phyloP scores from a whole-genome alignment of 306 rosid genomes.

The Oemleria cerasiformis region DNA sequence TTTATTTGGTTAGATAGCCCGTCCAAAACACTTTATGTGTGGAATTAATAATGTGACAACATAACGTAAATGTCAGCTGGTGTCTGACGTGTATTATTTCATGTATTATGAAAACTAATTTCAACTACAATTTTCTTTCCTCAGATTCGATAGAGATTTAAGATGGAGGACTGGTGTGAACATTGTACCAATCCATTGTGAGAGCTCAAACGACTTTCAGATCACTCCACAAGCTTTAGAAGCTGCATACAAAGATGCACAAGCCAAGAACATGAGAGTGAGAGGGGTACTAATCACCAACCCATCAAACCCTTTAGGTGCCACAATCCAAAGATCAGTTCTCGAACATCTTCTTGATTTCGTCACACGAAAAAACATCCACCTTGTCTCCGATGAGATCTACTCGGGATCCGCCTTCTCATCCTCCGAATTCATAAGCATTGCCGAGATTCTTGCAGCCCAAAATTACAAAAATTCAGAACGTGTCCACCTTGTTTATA shows the following conservation, averaged over 20 bases:
- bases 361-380: constrained; percentile 69
- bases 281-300: constrained; percentile 77
- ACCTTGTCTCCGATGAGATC: constrained; percentile 88
- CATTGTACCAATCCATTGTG: constrained; percentile 76
- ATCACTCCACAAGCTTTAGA: constrained; percentile 68
- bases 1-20: not conserved
- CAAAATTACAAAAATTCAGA: constrained; percentile 43
- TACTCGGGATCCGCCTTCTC: constrained; percentile 88
- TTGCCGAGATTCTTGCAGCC: constrained; percentile 61
- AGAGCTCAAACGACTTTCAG: constrained; percentile 78
- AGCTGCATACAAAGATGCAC: constrained; percentile 55
- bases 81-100: not conserved
- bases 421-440: constrained; percentile 55
- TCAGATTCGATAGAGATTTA: constrained; percentile 91
- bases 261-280: constrained; percentile 47
- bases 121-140: not conserved
- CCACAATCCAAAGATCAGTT: constrained; percentile 54
- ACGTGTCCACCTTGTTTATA: constrained; percentile 86
- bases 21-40: too few relatives aligned
- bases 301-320: constrained; percentile 87
- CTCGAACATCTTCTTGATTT: constrained; percentile 65
- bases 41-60: not conserved
- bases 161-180: constrained; percentile 95
- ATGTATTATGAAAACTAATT: not conserved
- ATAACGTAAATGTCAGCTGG: not conserved